These are phyloP conservation scores for Aureobasidium sp. DNA, from an alignment of 2,329 filamentous ascomycete species.

Conservation along the genomic window DNA sequence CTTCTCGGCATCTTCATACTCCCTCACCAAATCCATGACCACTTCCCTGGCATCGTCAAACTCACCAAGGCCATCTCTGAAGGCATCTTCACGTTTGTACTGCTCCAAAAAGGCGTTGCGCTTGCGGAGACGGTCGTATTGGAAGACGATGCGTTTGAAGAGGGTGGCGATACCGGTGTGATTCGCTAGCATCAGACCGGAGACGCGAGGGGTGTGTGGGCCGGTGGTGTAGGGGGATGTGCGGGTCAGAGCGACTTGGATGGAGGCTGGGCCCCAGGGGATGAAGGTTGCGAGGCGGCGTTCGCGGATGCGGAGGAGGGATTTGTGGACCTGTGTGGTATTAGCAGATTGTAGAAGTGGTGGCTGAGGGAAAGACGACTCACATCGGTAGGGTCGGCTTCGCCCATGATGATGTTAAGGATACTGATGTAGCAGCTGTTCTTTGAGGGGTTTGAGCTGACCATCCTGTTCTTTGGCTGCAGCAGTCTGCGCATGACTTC, in stretches of 20 bases:
- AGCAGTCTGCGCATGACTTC: slow-evolving; percentile 94
- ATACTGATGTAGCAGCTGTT: slow-evolving; percentile 99
- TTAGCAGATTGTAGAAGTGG: neutral
- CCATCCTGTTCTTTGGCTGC: slow-evolving; percentile 99
- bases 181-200: slow-evolving; percentile 94
- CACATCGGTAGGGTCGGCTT: slow-evolving; percentile 91
- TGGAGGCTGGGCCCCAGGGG: slow-evolving; percentile 95
- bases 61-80: slow-evolving; percentile 82
- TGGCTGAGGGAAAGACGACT: slow-evolving; percentile 14
- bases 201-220: slow-evolving; percentile 81
- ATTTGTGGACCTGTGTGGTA: slow-evolving; percentile 69
- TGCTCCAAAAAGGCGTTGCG: slow-evolving; percentile 93
- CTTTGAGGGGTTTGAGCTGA: slow-evolving; percentile 89
- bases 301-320: slow-evolving; percentile 88
- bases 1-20: slow-evolving; percentile 93
- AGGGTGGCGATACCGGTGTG: slow-evolving; percentile 96
- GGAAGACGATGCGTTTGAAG: slow-evolving; percentile 86
- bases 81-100: slow-evolving; percentile 93
- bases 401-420: slow-evolving; percentile 96
- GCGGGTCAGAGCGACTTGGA: slow-evolving; percentile 94
- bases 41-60: slow-evolving; percentile 94
- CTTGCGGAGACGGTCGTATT: slow-evolving; percentile 91
- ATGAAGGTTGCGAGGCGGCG: slow-evolving; percentile 92
- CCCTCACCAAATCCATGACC: slow-evolving; percentile 79
- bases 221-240: slow-evolving; percentile 93